Percentiles rank a stretch among this genome's conserved stretches.
Evolutionary conservation across 148 eudicot genomes (phyloP).

Genomic region (Amaranthus palmeri): DNA sequence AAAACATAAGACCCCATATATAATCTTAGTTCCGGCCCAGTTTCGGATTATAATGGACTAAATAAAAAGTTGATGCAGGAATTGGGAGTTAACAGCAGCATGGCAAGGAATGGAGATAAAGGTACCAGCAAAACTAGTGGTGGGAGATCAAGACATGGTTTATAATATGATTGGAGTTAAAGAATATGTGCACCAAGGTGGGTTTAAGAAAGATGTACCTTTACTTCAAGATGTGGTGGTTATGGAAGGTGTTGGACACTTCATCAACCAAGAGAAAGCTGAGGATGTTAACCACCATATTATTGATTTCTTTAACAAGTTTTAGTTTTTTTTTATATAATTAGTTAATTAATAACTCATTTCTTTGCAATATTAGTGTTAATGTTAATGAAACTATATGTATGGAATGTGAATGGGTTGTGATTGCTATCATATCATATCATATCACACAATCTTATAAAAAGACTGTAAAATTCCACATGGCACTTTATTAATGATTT

Average conservation of each 20-base stretch:
- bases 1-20: too few species aligned
- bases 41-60: too few species aligned
- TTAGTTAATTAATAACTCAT: too few species aligned
- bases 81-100: conserved; percentile 73
- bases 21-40: too few species aligned
- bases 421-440: too few species aligned
- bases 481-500: too few species aligned
- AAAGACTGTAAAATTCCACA: too few species aligned
- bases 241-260: conserved; percentile 68
- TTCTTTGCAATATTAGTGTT: too few species aligned
- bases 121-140: conserved; percentile 54
- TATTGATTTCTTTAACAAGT: conserved; percentile 45
- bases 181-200: conserved; percentile 59
- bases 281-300: conserved; percentile 42
- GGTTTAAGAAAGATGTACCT: conserved; percentile 71
- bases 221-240: conserved; percentile 49
- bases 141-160: conserved; percentile 65
- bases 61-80: conserved; percentile 31
- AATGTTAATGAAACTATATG: too few species aligned
- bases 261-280: conserved; percentile 69
- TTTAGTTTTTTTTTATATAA: conserved; percentile 16
- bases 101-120: conserved; percentile 60
- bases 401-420: too few species aligned
- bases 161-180: conserved; percentile 63
- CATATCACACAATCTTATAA: too few species aligned